Evolutionary conservation across 805 yeast species (phyloP), one percentile per base, ranked within the genome.

Genomic region (Yarrowia keelungensis): DNA sequence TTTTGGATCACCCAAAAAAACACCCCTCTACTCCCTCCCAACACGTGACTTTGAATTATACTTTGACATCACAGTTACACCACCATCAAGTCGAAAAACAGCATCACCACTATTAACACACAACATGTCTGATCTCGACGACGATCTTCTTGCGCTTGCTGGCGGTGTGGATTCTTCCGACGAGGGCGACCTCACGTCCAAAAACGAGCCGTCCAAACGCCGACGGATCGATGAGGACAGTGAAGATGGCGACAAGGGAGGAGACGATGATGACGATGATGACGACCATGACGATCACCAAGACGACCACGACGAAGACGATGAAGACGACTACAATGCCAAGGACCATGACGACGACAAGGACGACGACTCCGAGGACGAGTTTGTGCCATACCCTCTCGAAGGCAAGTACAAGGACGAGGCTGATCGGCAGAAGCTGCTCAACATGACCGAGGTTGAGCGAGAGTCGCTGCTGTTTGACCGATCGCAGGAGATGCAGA

Each of bases 81-180:
- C 32, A 12, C 16, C 11, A 15, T 26, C 54, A 7, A 59, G 19
- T 19, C 19, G 19, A 19, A 19, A 19, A 19, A 19, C 19, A 19
- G 19, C 38, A 10, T 19, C 59, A 26, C 32, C 32, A 26, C 7
- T 26, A 5, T 2, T 5, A 26, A 26, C 32, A 26, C 32, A 39
- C 16, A 56, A 47, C 16, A 62, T 62, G 67, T 47, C 71, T 19
- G 81, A 78, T 70, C 86, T 92, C 76, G 98, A 93, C 77, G 98
- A 94, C 78, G 99, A 95, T 85, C 85, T 95, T 81, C 85, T 94
- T 76, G 98, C 97, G 22, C 85, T 95, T 74, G 99, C 99, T 65
- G 98, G 96, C 70, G 87, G 84, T 35, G 89, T 84, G 66, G 87
- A 85, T 42, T 88, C 73, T 38, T 53, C 72, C 11, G 73, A 70